phyloP scores from a whole-genome alignment of 176 grass and related monocot species.

The Phoenix dactylifera region DNA sequence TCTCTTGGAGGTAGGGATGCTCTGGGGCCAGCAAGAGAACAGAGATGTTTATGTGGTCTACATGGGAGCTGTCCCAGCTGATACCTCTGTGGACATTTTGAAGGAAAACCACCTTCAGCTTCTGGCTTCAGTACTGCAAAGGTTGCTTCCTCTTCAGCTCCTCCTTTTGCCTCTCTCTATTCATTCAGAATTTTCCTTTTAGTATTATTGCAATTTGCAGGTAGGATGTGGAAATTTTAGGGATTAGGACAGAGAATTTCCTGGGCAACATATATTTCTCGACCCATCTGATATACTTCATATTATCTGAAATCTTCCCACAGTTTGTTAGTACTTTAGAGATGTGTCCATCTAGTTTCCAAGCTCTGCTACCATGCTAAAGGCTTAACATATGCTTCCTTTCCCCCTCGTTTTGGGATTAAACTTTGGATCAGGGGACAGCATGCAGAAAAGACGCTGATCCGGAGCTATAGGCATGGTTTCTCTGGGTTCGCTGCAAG shows the following conservation, averaged over 20 bases:
- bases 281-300: too few species aligned
- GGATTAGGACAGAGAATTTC: too few species aligned
- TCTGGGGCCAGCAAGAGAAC: not conserved
- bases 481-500: conserved; percentile 86
- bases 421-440: conserved; percentile 25
- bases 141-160: conserved; percentile 12
- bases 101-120: conserved; percentile 55
- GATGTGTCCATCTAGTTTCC: too few species aligned
- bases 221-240: too few species aligned
- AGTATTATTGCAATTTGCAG: too few species aligned
- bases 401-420: not conserved
- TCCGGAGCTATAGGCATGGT: conserved; percentile 59
- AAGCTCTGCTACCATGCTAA: too few species aligned
- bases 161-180: too few species aligned
- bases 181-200: too few species aligned
- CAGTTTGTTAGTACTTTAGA: too few species aligned
- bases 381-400: not conserved
- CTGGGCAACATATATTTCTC: too few species aligned
- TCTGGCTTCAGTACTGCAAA: conserved; percentile 39
- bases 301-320: too few species aligned
- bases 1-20: not conserved
- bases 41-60: conserved; percentile 64
- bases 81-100: conserved; percentile 21
- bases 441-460: conserved; percentile 24
- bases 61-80: conserved; percentile 56